Conservation (phyloP, 75 land plant species). For the Cryptomeria japonica region DNA sequence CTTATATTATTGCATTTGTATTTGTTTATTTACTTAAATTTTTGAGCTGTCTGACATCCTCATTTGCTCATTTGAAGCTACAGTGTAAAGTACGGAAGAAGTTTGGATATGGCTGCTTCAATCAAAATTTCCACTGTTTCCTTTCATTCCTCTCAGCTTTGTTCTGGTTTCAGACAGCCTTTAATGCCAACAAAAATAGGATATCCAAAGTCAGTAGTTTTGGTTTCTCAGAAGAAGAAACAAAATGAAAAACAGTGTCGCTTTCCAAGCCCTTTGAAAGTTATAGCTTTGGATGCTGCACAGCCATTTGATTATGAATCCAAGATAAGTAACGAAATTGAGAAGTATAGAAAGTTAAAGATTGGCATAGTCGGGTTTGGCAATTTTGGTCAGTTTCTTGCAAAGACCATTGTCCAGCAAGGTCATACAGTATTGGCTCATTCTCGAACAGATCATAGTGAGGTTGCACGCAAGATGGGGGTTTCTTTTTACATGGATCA, state of each 20-base stretch:
- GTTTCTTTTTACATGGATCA: slow-evolving; percentile 49
- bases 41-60: background rate
- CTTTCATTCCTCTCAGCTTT: background rate
- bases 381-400: slow-evolving; percentile 77
- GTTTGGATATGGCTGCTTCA: slow-evolving; percentile 6
- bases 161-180: background rate
- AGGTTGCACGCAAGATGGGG: slow-evolving; percentile 39
- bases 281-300: slow-evolving; percentile 22
- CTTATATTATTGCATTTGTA: background rate
- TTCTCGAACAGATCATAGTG: slow-evolving; percentile 58
- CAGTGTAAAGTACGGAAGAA: background rate
- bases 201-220: background rate
- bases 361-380: slow-evolving; percentile 76
- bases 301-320: slow-evolving; percentile 58
- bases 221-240: background rate
- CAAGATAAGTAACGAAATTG: slow-evolving; percentile 16
- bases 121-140: background rate
- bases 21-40: background rate
- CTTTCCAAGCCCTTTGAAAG: background rate
- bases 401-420: slow-evolving; percentile 47
- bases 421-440: slow-evolving; percentile 62
- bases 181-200: background rate
- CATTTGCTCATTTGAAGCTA: background rate
- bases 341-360: slow-evolving; percentile 37
- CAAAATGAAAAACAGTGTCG: background rate